Evolutionary conservation across 805 yeast genomes (phyloP), one percentile per base, ranked within the genome.

Genomic region (Kodamaea laetipori): DNA sequence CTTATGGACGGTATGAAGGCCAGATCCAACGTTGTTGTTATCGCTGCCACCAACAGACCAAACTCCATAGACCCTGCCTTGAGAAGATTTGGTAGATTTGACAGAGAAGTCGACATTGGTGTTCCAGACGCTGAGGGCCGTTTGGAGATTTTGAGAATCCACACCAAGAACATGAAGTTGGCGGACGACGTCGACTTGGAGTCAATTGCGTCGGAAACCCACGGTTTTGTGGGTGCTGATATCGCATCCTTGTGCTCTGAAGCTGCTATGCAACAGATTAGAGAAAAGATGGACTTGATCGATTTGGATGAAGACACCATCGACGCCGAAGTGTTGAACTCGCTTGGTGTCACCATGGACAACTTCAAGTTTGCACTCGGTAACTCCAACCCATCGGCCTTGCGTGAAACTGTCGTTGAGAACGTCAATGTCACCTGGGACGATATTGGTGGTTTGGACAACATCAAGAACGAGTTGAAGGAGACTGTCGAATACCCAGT

Each of bases 1-100:
- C 78, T 94, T 56, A 94, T 94, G 99, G 99, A 94, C 65, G 99
- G 99, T 77, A 94, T 94, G 99, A 92, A 92, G 73, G 96, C 98
- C n/a, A 84, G 99, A 71, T 86, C 98, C 31, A 94, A 94, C 63
- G 86, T 89, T 56, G 99, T 94, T 50, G 99, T 94, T 45, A 94
- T 94, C 71, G 99, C 99, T 44, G 99, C 99, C 27, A 94, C 94
- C 41, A 85, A 85, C 71, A 77, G 94, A 67, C 94, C 94, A 52
- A 86, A 85, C 71, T 82, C 90, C 13, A 85, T 85, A 59, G 94
- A 85, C 60, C 90, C 94, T 37, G 94, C 94, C 16, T 73, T 85
- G 54, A 82, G 94, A 70, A 81, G 94, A 66, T 84, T 85, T 56
- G 94, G 94, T 55, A 80, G 94, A 64, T 85, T 86, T 61, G 94